A percentile compares a stretch with the other conserved stretches of the same genome.
Evolutionary conservation across 441 rosid species (phyloP).

Genomic region (Croton setiger): DNA sequence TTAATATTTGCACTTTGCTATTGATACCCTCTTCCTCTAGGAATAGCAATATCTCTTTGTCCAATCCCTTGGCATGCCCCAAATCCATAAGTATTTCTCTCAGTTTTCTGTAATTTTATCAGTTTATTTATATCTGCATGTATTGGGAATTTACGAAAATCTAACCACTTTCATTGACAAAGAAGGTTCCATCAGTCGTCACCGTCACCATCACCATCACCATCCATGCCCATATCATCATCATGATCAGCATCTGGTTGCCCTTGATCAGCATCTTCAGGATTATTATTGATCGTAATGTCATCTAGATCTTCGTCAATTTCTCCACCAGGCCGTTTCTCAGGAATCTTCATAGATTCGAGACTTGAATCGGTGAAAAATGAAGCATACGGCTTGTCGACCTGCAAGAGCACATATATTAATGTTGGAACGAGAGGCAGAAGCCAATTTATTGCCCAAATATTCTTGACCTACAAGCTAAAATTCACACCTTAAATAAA

Average conservation of each 20-base stretch:
- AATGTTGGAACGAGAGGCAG: neutral
- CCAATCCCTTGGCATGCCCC: neutral
- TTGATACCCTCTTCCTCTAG: no score
- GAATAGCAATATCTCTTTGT: no score
- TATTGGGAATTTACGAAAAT: neutral
- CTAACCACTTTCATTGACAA: neutral
- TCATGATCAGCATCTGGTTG: slow-evolving; percentile 34
- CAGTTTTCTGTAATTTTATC: neutral
- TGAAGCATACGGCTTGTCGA: slow-evolving; percentile 60
- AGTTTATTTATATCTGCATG: neutral
- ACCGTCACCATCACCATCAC: slow-evolving; percentile 26
- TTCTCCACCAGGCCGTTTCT: slow-evolving; percentile 30
- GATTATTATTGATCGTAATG: neutral
- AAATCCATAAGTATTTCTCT: neutral
- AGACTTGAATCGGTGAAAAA: slow-evolving; percentile 63
- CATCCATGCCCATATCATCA: slow-evolving; percentile 31
- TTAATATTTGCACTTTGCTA: neutral
- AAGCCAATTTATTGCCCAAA: neutral
- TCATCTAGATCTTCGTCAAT: slow-evolving; percentile 17
- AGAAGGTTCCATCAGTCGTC: slow-evolving; percentile 18
- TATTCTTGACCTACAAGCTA: neutral
- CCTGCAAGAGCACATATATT: slow-evolving; percentile 39
- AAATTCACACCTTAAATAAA: slow-evolving; percentile 50
- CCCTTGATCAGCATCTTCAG: slow-evolving; percentile 34
- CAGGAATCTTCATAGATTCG: slow-evolving; percentile 39